phyloP scores from a whole-genome alignment of 2,329 filamentous ascomycete species.

The Penicillium thymicola region DNA sequence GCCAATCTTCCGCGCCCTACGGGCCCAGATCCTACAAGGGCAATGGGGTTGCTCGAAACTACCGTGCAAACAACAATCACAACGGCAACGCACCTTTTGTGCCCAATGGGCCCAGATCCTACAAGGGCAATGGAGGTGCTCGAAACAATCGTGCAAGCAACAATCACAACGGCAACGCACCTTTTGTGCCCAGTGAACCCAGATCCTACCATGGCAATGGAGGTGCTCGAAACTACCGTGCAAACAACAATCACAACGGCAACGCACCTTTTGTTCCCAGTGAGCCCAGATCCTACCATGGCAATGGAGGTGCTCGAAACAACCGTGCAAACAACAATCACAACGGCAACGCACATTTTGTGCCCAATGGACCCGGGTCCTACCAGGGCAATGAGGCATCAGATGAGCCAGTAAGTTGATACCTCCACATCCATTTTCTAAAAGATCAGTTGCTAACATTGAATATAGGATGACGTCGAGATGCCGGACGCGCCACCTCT shows the following conservation, averaged over 20 bases:
- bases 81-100: neutral
- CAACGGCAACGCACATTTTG: too few relatives aligned
- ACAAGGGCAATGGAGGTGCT: too few relatives aligned
- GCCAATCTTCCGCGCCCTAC: too few relatives aligned
- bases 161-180: neutral
- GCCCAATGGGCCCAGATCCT: neutral
- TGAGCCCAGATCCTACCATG: neutral
- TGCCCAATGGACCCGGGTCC: too few relatives aligned
- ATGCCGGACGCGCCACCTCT: conserved; percentile 19
- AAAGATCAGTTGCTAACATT: neutral
- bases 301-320: neutral
- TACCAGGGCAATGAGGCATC: neutral
- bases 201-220: too few relatives aligned
- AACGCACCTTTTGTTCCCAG: too few relatives aligned
- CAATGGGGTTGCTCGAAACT: too few relatives aligned
- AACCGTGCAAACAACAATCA: neutral
- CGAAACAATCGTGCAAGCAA: too few relatives aligned
- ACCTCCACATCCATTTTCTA: neutral
- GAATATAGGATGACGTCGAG: conserved; percentile 7
- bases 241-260: too few relatives aligned
- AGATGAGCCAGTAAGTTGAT: conserved; percentile 1
- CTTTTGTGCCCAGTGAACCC: neutral
- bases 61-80: too few relatives aligned
- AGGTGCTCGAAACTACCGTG: too few relatives aligned
- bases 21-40: too few relatives aligned